Evolutionary conservation across 352 stramenopile genomes (phyloP), one percentile per base, ranked within the genome.

Genomic region (Phytophthora pluvialis): DNA sequence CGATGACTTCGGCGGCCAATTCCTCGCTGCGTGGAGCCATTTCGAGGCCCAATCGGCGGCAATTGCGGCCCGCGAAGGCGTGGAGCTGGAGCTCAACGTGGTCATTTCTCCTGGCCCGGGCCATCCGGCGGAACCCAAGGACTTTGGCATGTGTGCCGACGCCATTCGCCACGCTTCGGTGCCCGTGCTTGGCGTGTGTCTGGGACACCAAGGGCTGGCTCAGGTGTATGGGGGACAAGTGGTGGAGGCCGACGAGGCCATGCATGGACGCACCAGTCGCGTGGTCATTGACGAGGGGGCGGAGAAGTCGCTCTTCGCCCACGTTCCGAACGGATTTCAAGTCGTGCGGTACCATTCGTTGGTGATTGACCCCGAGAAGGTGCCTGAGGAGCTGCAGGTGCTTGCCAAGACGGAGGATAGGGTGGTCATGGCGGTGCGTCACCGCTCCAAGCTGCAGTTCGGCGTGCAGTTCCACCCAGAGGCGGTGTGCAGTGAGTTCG

Each of bases 391-490:
- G 31, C 72, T 98, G 21, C 26, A 67, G 6, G 73, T 93, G 12
- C 81, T 81, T 13, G 93, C 90, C 12, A 66, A 80, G 36, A 91
- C 85, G 5, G 71, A 82, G 43, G 83, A 91, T 63, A 72, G 79
- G 18, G 78, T 93, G 21, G 80, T 97, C 47, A 98, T 99, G 94
- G 96, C 78, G 5, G 64, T 99, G 25, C 63, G 81, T 53, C 93
- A 99, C 72, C 64, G 68, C 8, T 57, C 61, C 5, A 88, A 90
- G 77, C 90, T 81, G 43, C 94, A 98, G 64, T 98, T 94, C 70
- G 96, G 96, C 47, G 93, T 99, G 31, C 97, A 99, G 74, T 99
- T 99, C 80, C 97, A 99, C 68, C 97, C 97, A 1, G 97, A 99
- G 74, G 95, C 88, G 5, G 95, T 99, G 48, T 97, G 95, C 63